Evolutionary conservation across 306 rosid genomes (phyloP).

Genomic region (Pyrus bretschneideri): DNA sequence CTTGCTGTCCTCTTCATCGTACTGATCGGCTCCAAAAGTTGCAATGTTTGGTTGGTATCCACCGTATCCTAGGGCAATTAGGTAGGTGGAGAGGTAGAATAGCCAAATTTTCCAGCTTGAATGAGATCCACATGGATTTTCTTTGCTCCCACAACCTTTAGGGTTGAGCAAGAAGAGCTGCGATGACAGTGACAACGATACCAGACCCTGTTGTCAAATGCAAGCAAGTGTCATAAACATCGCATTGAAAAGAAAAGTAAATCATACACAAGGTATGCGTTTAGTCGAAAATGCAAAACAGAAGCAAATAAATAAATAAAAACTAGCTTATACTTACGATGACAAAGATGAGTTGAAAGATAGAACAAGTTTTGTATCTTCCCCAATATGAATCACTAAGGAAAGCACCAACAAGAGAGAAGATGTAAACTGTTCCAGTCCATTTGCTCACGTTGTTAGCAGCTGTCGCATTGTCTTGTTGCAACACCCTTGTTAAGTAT

Average conservation of each 20-base stretch:
- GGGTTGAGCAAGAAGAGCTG: slow-evolving; percentile 76
- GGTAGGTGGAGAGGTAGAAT: slow-evolving; percentile 88
- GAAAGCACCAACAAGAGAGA: slow-evolving; percentile 97
- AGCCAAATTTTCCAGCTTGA: slow-evolving; percentile 54
- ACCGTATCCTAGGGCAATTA: slow-evolving; percentile 86
- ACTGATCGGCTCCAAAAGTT: slow-evolving; percentile 96
- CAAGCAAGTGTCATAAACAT: background rate
- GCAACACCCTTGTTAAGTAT: slow-evolving; percentile 75
- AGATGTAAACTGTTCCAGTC: slow-evolving; percentile 92
- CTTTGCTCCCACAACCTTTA: slow-evolving; percentile 68
- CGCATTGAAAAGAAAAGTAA: background rate
- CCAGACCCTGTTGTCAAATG: slow-evolving; percentile 55
- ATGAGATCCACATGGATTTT: slow-evolving; percentile 53
- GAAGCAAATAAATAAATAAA: background rate
- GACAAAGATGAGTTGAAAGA: slow-evolving; percentile 82
- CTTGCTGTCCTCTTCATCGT: slow-evolving; percentile 65
- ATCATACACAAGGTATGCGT: background rate
- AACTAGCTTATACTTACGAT: slow-evolving; percentile 39
- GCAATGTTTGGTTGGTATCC: slow-evolving; percentile 95
- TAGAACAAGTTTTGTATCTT: slow-evolving; percentile 79
- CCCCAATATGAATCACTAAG: slow-evolving; percentile 98
- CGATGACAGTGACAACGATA: slow-evolving; percentile 63
- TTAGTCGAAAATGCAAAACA: background rate
- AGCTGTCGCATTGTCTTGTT: slow-evolving; percentile 77
- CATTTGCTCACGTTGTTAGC: slow-evolving; percentile 95